Base-by-base conservation (phyloP, 805 yeast genomes). In the Candida glaebosa region DNA sequence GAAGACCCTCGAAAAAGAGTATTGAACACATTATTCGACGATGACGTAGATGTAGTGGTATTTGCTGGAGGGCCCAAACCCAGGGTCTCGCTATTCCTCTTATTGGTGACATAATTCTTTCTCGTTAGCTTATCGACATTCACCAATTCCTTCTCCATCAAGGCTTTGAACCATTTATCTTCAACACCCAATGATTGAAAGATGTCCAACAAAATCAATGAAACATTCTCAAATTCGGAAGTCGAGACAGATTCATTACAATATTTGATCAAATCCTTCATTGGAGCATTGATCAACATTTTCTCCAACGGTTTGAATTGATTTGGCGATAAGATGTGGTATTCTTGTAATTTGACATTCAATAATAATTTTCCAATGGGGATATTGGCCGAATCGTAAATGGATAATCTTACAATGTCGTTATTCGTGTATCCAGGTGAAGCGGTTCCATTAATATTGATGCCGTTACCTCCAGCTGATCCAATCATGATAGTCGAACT, bases 1-100 rank as follows among this genome's bases (percentile, higher is more conserved):
- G 96, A 81, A 42, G 87, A 85, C 0, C 96, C 96, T 50, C 99
- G 72, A 54, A 91, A 91, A 12, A 65, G 50, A 0, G 70, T 65
- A 45, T 65, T 65, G 51, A 65, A 65, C 2, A 63, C 70, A 47
- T 65, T 65, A 42, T 60, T 63, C 18, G 55, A 49, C 0, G 62
- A 50, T 5, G 55, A 35, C n/a, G 51, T 34, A 31, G 43, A 28
- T 9, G 28, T 31, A 14, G 39, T 4, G 3, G 16, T 12, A 19
- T 31, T 12, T 14, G 30, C 31, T 14, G 30, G 10, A 24, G 22
- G 30, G 12, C 17, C 18, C 16, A 22, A 8, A 5, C 30, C 14
- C 19, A 18, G 30, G 7, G 18, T 12, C 7, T 35, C 38, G 7
- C 17, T 15, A 14, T 17, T 17, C 7, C 9, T 17, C 24, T n/a